Conservation (phyloP, 1,284 basidiomycete species). For the Phylloporus sp. region DNA sequence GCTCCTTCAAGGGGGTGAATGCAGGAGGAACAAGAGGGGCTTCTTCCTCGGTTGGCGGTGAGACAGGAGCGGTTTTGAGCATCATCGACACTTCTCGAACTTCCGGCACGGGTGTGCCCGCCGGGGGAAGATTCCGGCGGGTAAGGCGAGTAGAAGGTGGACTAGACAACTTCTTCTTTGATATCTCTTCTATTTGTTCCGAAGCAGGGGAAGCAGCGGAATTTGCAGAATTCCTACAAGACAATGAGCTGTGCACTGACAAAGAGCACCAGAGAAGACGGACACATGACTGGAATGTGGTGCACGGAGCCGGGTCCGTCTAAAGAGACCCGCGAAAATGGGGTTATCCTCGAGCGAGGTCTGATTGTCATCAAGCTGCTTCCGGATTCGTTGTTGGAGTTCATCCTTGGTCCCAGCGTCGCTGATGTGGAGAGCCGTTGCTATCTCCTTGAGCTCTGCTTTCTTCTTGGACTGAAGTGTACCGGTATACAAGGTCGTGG, state of each 20-base stretch:
- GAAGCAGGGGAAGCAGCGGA: conserved; percentile 20
- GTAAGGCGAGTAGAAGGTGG: conserved; percentile 29
- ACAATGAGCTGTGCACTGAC: conserved; percentile 6
- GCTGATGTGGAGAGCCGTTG: conserved; percentile 51
- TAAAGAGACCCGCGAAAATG: conserved; percentile 56
- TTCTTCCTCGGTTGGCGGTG: conserved; percentile 36
- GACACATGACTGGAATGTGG: conserved; percentile 31
- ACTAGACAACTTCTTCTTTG: conserved; percentile 24
- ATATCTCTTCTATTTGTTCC: conserved; percentile 18
- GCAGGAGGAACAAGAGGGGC: conserved; percentile 35
- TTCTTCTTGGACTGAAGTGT: conserved; percentile 62
- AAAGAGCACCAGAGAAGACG: conserved; percentile 1
- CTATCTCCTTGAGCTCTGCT: conserved; percentile 61
- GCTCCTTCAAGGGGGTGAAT: conserved; percentile 27
- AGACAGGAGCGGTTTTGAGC: conserved; percentile 47
- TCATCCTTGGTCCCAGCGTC: conserved; percentile 65
- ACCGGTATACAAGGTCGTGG: conserved; percentile 44
- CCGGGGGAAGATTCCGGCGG: conserved; percentile 42
- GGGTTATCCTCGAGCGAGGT: conserved; percentile 55
- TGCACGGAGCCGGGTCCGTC: conserved; percentile 45
- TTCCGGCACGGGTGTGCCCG: conserved; percentile 50
- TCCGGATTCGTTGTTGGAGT: conserved; percentile 58
- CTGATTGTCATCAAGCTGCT: conserved; percentile 57
- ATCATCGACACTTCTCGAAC: conserved; percentile 52
- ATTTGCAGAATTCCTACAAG: conserved; percentile 27